A percentile compares a stretch with the other conserved stretches of the same genome.
phyloP scores from a whole-genome alignment of 129 eudicot species.

The Pulicaria dysenterica region DNA sequence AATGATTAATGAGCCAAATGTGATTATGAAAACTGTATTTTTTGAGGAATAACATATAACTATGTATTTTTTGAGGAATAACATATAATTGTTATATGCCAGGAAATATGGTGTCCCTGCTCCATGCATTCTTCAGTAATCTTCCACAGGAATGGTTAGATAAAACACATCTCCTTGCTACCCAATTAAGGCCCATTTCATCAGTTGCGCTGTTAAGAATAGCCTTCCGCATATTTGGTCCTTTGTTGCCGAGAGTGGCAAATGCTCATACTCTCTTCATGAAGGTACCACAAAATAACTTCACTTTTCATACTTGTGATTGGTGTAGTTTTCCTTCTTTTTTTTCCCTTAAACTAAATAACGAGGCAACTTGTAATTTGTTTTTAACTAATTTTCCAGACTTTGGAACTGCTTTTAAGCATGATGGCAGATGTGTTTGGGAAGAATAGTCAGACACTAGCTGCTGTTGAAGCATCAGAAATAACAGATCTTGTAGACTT shows the following conservation, averaged over 20 bases:
- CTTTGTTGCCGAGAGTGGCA: constrained; percentile 77
- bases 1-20: too few relatives aligned
- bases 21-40: too few relatives aligned
- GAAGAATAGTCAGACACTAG: constrained; percentile 52
- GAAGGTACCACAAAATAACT: constrained; percentile 46
- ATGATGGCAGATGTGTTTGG: constrained; percentile 85
- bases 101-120: constrained; percentile 78
- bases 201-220: constrained; percentile 74
- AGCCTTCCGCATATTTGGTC: constrained; percentile 82
- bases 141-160: constrained; percentile 90
- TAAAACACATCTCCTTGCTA: constrained; percentile 64
- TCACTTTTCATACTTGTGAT: neutral
- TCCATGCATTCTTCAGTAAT: constrained; percentile 75
- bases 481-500: constrained; percentile 76
- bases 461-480: constrained; percentile 70
- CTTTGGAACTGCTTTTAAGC: constrained; percentile 58
- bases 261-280: constrained; percentile 76
- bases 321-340: too few relatives aligned
- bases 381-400: constrained; percentile 43
- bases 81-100: neutral
- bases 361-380: constrained; percentile 14
- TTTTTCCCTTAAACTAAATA: too few relatives aligned
- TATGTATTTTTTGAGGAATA: too few relatives aligned
- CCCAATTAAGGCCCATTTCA: constrained; percentile 71
- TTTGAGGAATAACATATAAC: too few relatives aligned